phyloP scores from a whole-genome alignment of 495 filamentous ascomycete species.

The Penicillium silybi region DNA sequence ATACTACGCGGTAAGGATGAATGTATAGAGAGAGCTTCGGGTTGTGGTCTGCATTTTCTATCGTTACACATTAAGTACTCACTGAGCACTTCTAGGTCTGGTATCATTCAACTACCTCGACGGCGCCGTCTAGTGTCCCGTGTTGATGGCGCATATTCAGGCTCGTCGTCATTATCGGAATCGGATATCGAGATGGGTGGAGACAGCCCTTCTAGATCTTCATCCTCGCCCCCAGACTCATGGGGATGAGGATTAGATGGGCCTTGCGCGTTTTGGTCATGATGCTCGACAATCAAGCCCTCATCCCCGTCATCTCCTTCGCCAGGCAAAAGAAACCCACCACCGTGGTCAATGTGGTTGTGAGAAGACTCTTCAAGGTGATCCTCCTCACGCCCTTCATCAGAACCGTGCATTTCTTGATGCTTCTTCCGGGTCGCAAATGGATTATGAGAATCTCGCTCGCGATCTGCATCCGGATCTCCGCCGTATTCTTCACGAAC shows the following conservation, averaged over 20 bases:
- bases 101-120: conserved; percentile 1
- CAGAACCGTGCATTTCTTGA: not conserved
- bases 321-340: conserved; percentile 33
- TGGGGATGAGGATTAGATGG: not conserved
- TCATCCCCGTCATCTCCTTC: conserved; percentile 29
- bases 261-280: not conserved
- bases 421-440: conserved; percentile 24
- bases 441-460: conserved; percentile 37
- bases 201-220: not conserved
- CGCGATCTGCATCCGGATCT: conserved; percentile 30
- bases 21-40: too few species aligned
- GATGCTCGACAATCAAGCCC: conserved; percentile 29
- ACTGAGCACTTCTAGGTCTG: not conserved
- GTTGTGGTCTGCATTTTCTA: not conserved
- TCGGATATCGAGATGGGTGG: conserved; percentile 8
- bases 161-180: conserved; percentile 5
- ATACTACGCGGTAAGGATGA: too few species aligned
- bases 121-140: conserved; percentile 4
- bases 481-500: conserved; percentile 78
- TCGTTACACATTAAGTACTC: not conserved
- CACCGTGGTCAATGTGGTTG: conserved; percentile 28
- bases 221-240: not conserved
- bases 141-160: conserved; percentile 6
- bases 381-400: conserved; percentile 8
- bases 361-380: conserved; percentile 10